Evolutionary conservation across 2,329 filamentous ascomycete species (phyloP), one percentile per base, ranked within the genome.

Genomic region (Thelonectria blattea): DNA sequence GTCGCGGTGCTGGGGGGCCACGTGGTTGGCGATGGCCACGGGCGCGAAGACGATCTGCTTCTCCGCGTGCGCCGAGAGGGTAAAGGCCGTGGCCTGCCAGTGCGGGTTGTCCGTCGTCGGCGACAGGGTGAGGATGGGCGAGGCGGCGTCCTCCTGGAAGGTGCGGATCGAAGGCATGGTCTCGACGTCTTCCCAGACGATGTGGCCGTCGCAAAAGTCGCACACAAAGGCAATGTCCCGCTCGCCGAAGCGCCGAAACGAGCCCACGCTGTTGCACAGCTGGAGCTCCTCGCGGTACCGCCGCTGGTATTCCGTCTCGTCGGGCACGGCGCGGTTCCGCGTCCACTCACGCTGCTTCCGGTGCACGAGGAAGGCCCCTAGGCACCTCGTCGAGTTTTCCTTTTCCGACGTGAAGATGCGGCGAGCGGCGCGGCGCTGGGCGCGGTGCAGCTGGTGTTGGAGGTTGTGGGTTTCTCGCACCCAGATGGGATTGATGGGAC

Each of bases 191-290:
- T 83, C 79, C 85, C 85, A 87, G 20, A 87, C 74, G 22, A 87
- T 74, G 68, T 84, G 83, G 2, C 85, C 85, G 68, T 87, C 84
- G 74, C 85, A 87, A 68, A 82, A 87, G 73, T 88, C 84, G 74
- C 85, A 88, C 8, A 85, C 77, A 66, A 87, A 87, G 8, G 81
- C 84, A 49, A 86, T 78, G 61, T 86, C 84, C 41, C 73, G 70
- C 32, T 85, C 81, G 43, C 80, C 82, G 53, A 86, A 81, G 14
- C 83, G 79, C 72, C 85, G 81, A 61, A 87, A 87, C 27, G 78
- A 76, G n/a, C 85, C 85, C 2, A 84, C 77, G 4, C 72, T 70
- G 65, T 83, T 83, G 73, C 84, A 87, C 22, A 77, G 74, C 30
- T 76, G 75, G 5, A 86, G 74, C 70, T 84, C 83, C 59, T 85